Base-by-base conservation (phyloP, 2,329 filamentous ascomycete species). In the Colletotrichum liaoningense region DNA sequence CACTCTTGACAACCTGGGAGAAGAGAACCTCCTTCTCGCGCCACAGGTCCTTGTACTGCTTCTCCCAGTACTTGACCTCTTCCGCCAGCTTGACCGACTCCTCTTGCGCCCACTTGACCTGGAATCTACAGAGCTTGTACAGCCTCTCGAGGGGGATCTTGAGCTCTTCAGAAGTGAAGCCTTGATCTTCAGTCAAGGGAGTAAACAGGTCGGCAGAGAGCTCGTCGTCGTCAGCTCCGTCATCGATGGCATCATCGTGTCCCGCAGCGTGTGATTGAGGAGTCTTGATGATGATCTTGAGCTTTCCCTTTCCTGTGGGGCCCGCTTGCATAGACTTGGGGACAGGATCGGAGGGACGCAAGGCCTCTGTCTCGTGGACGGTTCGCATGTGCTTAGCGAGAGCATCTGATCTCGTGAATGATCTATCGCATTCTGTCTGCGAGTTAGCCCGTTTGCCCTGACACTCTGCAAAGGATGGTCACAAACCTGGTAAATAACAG, bases 361-460 rank as follows among this genome's bases (percentile, higher is more conserved):
- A 88, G 19, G 95, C 94, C 84, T 99, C 97, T 4, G 96, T 98
- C 82, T 99, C 97, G 86, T 99, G 97, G 49, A 99, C 95, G 19
- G 97, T 98, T 78, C 97, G 93, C 95, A 98, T 98, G 82, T 99
- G 97, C 83, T 99, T 99, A 1, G 96, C 95, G 0, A 99, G 88
- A 14, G 97, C 97, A 79, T 99, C 97, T 28, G 96, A 98, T 76
- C 97, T 90, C 2, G 97, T 99, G 79, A 99, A 99, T 38, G 95
- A 95, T 74, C 96, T 93, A 81, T 99, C 97, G 84, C 97, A 99
- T 89, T 99, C 97, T 97, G 78, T 54, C 59, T 6, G 16, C 28
- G 8, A 35, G 78, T 78, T 73, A 81, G 77, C 63, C n/a, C 11
- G 3, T 12, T 3, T 35, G 22, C 30, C n/a, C n/a, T 11, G 8